A percentile compares a stretch with the other conserved stretches of the same genome.
Conservation (phyloP, 2,329 filamentous ascomycete genomes). For the Elsinoe ampelina region DNA sequence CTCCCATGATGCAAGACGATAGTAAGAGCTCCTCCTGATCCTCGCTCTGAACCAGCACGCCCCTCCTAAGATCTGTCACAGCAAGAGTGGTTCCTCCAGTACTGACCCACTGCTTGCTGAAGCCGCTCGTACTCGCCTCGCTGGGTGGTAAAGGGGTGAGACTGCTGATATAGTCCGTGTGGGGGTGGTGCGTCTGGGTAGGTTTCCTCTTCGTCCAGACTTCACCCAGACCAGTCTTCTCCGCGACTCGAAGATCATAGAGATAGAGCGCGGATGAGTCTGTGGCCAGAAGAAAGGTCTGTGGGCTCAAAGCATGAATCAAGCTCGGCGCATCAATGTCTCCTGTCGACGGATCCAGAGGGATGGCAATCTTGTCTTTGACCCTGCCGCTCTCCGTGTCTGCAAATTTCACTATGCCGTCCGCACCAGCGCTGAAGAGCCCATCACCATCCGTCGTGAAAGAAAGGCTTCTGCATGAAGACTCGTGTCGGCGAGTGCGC, state of each 20-base stretch:
- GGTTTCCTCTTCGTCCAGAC: slow-evolving; percentile 52
- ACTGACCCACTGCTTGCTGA: slow-evolving; percentile 88
- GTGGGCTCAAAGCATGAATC: slow-evolving; percentile 74
- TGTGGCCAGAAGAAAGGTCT: slow-evolving; percentile 79
- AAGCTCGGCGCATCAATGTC: slow-evolving; percentile 66
- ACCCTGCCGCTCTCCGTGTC: slow-evolving; percentile 55
- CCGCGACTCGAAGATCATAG: slow-evolving; percentile 59
- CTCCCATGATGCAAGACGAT: slow-evolving; percentile 68
- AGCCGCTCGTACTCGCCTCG: slow-evolving; percentile 73
- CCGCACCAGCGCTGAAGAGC: slow-evolving; percentile 52
- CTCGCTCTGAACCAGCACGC: slow-evolving; percentile 79
- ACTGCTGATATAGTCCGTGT: slow-evolving; percentile 87
- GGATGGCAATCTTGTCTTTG: slow-evolving; percentile 71
- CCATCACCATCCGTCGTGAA: slow-evolving; percentile 71
- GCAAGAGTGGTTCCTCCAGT: slow-evolving; percentile 87
- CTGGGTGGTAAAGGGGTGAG: slow-evolving; percentile 74
- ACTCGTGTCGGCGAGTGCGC: slow-evolving; percentile 85
- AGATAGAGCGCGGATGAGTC: slow-evolving; percentile 86
- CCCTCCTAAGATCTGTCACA: slow-evolving; percentile 77
- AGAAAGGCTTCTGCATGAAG: slow-evolving; percentile 73
- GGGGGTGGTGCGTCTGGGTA: slow-evolving; percentile 72
- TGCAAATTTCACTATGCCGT: slow-evolving; percentile 55
- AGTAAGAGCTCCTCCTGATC: slow-evolving; percentile 91
- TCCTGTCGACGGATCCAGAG: slow-evolving; percentile 39
- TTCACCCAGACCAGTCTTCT: slow-evolving; percentile 15